These are phyloP conservation scores for Podaxis carcinomalis DNA, from an alignment of 768 basidiomycete species.

Conservation along the genomic window DNA sequence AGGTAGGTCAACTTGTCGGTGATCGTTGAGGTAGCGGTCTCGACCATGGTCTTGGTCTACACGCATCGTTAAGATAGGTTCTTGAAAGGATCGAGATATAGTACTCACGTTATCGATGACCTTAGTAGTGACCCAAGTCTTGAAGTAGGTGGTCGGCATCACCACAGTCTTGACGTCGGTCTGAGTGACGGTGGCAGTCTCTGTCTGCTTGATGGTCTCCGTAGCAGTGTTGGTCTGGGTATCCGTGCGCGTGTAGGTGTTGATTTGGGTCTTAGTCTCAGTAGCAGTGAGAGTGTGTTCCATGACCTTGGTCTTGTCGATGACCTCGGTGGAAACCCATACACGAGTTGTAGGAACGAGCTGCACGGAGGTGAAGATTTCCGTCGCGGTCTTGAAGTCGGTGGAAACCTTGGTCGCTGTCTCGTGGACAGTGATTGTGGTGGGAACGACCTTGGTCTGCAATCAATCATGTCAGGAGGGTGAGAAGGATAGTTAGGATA, in stretches of 20 bases:
- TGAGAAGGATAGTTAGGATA: not conserved
- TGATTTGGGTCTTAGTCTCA: constrained; percentile 52
- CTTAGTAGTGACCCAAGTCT: constrained; percentile 46
- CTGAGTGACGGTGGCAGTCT: constrained; percentile 53
- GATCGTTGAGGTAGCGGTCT: constrained; percentile 45
- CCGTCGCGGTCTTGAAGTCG: constrained; percentile 36
- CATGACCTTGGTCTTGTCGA: constrained; percentile 50
- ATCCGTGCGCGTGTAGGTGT: constrained; percentile 47
- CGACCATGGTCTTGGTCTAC: constrained; percentile 53
- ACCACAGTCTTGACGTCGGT: constrained; percentile 50
- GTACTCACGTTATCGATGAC: constrained; percentile 57
- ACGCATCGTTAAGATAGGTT: not conserved
- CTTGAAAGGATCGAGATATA: not conserved
- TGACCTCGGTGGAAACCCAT: constrained; percentile 63
- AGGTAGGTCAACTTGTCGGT: constrained; percentile 51
- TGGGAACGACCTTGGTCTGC: constrained; percentile 33
- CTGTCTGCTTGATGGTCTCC: constrained; percentile 43
- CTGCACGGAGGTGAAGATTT: constrained; percentile 46
- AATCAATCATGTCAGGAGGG: not conserved
- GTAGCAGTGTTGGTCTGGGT: constrained; percentile 47
- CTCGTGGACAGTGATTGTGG: constrained; percentile 38
- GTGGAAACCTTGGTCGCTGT: constrained; percentile 39
- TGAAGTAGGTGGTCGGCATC: constrained; percentile 54
- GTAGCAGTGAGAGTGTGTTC: constrained; percentile 63
- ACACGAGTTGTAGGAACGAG: constrained; percentile 60